Conservation (phyloP, 305 asterid species). For the Plantago coronopus region DNA sequence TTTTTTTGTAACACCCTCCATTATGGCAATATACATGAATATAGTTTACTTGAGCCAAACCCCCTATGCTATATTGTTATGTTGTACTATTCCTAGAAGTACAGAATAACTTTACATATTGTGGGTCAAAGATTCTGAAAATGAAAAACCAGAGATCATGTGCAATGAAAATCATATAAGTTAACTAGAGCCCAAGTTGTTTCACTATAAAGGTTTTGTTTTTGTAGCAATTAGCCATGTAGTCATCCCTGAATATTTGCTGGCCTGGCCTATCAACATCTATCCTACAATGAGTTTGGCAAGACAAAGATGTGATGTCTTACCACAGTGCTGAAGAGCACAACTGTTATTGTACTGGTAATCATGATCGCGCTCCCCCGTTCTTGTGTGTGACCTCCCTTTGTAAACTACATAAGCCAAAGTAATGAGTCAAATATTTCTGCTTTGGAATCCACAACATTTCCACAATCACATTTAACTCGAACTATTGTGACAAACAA, state of each 20-base stretch:
- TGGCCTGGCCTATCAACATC: background rate
- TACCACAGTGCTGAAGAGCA: slow-evolving; percentile 70
- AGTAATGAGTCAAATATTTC: background rate
- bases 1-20: no score
- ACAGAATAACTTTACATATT: background rate
- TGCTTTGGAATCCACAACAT: background rate
- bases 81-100: background rate
- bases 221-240: no score
- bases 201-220: no score
- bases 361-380: slow-evolving; percentile 57
- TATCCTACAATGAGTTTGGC: background rate
- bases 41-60: background rate
- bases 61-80: background rate
- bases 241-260: background rate
- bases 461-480: background rate
- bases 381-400: slow-evolving; percentile 51
- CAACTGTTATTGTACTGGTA: slow-evolving; percentile 61
- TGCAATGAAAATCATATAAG: background rate
- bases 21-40: background rate
- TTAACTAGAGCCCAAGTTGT: background rate
- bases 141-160: background rate
- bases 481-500: background rate
- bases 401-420: slow-evolving; percentile 44
- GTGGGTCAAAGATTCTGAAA: background rate
- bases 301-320: slow-evolving; percentile 19